These are phyloP conservation scores for Rheum nobile DNA, from an alignment of 148 eudicot genomes.

Conservation along the genomic window DNA sequence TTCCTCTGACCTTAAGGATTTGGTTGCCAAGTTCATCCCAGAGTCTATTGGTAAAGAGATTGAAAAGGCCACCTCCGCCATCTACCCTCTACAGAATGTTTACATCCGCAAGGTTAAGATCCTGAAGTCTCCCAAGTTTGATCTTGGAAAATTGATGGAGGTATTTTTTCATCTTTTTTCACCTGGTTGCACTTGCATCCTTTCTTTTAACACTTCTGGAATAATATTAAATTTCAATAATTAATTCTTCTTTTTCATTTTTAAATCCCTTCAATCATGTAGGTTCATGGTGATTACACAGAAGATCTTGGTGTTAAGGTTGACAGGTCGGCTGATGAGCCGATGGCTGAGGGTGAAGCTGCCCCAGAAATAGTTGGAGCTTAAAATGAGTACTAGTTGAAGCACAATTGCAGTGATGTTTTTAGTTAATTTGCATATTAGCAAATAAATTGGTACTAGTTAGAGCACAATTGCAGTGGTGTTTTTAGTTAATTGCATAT, in stretches of 20 bases:
- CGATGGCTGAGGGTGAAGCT: slow-evolving; percentile 5
- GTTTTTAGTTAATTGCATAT: background rate
- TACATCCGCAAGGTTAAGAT: slow-evolving; percentile 8
- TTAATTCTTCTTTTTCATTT: too few relatives aligned
- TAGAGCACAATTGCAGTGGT: background rate
- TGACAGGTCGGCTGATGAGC: slow-evolving; percentile 4
- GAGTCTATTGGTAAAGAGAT: slow-evolving; percentile 10
- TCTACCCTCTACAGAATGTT: slow-evolving; percentile 6
- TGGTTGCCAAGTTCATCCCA: slow-evolving; percentile 10
- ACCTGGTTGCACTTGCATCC: background rate
- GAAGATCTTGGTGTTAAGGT: slow-evolving; percentile 5
- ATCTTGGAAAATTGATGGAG: slow-evolving; percentile 11
- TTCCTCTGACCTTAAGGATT: slow-evolving; percentile 8
- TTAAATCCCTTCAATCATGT: background rate
- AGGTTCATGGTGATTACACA: slow-evolving; percentile 7
- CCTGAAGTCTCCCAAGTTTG: slow-evolving; percentile 8
- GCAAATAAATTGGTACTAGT: too few relatives aligned
- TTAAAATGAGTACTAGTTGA: background rate
- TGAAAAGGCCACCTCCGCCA: slow-evolving; percentile 2
- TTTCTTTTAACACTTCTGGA: too few relatives aligned
- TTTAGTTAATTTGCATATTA: background rate
- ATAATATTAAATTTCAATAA: too few relatives aligned
- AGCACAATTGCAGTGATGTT: background rate
- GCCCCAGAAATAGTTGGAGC: slow-evolving; percentile 9
- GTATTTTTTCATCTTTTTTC: background rate